Percentiles rank a stretch among this genome's conserved stretches.
phyloP scores from a whole-genome alignment of 2,329 filamentous ascomycete genomes.

The Phyllosticta paracitricarpa region DNA sequence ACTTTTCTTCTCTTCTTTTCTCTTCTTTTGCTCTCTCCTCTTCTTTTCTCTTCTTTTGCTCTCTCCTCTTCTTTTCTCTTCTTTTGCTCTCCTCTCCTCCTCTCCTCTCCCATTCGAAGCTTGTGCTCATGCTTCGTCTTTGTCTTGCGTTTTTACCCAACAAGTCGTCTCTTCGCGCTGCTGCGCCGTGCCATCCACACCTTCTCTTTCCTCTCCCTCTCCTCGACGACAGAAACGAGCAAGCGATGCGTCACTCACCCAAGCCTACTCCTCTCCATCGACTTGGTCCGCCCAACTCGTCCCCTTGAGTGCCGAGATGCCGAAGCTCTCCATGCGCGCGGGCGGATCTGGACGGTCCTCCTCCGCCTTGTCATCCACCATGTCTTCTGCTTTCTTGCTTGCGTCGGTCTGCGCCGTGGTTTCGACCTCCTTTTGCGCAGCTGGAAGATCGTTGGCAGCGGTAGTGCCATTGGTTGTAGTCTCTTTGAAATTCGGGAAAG shows the following conservation, averaged over 20 bases:
- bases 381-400: not conserved
- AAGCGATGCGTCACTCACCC: too few species aligned
- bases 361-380: not conserved
- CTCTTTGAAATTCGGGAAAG: constrained; percentile 1
- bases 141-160: too few species aligned
- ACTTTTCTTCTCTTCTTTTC: too few species aligned
- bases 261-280: not conserved
- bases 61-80: too few species aligned
- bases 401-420: not conserved
- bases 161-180: too few species aligned
- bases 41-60: too few species aligned
- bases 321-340: constrained; percentile 8
- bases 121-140: too few species aligned
- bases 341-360: not conserved
- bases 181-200: too few species aligned
- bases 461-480: not conserved
- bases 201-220: not conserved
- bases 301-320: constrained; percentile 1
- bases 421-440: not conserved
- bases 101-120: too few species aligned
- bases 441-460: not conserved
- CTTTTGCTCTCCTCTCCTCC: too few species aligned
- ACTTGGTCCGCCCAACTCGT: constrained; percentile 10
- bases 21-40: too few species aligned
- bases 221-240: not conserved